These are phyloP conservation scores for Fusarium citri DNA, from an alignment of 2,329 filamentous ascomycete species.

Conservation along the genomic window DNA sequence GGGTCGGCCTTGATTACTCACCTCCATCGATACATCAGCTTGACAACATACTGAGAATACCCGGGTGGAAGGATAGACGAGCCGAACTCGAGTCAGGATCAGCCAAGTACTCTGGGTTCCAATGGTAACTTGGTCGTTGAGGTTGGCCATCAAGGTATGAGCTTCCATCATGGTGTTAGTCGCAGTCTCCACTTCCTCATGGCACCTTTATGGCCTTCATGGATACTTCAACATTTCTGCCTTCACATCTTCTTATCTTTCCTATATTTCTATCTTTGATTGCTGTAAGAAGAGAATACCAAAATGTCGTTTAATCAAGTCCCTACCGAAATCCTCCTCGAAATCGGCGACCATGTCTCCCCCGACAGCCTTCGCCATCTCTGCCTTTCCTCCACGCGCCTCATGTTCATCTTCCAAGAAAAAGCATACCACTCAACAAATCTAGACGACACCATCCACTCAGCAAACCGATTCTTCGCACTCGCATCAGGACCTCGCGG, in stretches of 20 bases:
- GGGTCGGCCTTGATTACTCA: too few species aligned
- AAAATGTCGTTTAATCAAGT: background rate
- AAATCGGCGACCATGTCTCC: background rate
- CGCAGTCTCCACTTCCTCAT: background rate
- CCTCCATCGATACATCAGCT: too few species aligned
- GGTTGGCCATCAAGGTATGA: background rate
- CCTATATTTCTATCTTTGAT: too few species aligned
- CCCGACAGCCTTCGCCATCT: background rate
- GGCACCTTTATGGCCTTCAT: background rate
- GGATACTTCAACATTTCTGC: background rate
- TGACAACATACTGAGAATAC: accelerated
- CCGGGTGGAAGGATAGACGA: too few species aligned
- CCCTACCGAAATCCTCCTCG: background rate
- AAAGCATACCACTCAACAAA: background rate
- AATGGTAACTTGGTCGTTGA: background rate
- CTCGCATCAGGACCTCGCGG: background rate
- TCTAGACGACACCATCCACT: background rate
- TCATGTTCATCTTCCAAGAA: background rate
- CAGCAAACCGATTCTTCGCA: background rate
- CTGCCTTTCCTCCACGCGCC: background rate
- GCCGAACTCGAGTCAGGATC: background rate
- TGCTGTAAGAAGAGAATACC: too few species aligned
- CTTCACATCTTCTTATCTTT: too few species aligned
- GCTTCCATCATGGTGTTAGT: background rate
- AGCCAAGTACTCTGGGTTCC: background rate